These are phyloP conservation scores for Haplosporangium gracile DNA, from an alignment of 192 early-diverging fungal species.

Conservation along the genomic window DNA sequence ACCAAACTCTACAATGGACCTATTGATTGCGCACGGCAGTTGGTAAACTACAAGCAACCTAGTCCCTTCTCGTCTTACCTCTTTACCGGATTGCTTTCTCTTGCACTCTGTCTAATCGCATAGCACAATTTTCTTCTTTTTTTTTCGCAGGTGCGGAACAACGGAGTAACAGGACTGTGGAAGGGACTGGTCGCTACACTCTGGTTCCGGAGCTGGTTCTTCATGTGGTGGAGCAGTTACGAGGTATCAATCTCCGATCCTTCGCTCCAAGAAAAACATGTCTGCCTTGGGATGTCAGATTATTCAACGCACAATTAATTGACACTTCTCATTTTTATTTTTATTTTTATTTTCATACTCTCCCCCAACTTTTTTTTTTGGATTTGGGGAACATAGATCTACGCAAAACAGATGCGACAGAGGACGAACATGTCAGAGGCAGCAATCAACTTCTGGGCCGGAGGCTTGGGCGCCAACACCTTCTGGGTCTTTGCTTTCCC, in stretches of 20 bases:
- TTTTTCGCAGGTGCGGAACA: conserved; percentile 67
- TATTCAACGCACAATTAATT: not conserved
- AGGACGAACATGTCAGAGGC: conserved; percentile 67
- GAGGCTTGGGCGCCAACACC: conserved; percentile 88
- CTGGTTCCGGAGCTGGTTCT: conserved; percentile 87
- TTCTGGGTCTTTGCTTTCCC: conserved; percentile 93
- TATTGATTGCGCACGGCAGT: conserved; percentile 83
- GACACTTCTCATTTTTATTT: not conserved
- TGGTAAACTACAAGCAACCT: conserved; percentile 56
- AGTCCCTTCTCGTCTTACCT: too few species aligned
- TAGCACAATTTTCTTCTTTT: not conserved
- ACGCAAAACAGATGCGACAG: conserved; percentile 62
- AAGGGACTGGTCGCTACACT: conserved; percentile 89
- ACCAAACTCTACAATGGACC: conserved; percentile 87
- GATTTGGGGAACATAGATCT: conserved; percentile 58
- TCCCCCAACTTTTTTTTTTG: too few species aligned
- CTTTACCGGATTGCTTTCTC: too few species aligned
- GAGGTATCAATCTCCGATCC: conserved; percentile 40
- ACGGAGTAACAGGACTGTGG: conserved; percentile 87
- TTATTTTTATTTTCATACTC: not conserved
- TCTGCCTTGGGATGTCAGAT: too few species aligned
- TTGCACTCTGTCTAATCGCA: too few species aligned
- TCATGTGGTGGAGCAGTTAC: conserved; percentile 71
- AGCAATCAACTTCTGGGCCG: conserved; percentile 79
- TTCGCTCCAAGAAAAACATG: too few species aligned